Evolutionary conservation across 192 early-diverging fungal species (phyloP).

Genomic region (Haplosporangium gracile): DNA sequence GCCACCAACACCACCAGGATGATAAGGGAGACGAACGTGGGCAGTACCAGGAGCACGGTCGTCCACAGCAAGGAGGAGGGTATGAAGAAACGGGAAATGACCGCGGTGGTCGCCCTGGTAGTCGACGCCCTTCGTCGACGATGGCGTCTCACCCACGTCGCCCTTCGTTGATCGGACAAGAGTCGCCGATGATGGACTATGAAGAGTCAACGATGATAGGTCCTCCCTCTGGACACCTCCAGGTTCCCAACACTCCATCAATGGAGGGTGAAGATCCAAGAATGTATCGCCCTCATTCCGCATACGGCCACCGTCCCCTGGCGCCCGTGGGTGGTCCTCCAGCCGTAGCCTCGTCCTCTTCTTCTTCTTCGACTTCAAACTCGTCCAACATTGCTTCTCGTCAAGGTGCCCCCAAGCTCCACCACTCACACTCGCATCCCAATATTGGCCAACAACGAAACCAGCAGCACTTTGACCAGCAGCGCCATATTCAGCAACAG

Average conservation of each 20-base stretch:
- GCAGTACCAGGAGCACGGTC: not conserved
- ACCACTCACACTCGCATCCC: slow-evolving; percentile 52
- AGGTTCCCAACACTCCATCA: slow-evolving; percentile 32
- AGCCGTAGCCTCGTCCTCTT: not conserved
- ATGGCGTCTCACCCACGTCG: not conserved
- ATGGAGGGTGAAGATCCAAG: slow-evolving; percentile 21
- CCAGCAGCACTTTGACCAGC: slow-evolving; percentile 53
- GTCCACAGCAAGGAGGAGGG: slow-evolving; percentile 3
- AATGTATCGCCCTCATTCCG: slow-evolving; percentile 8
- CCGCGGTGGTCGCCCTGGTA: slow-evolving; percentile 17
- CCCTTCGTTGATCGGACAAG: slow-evolving; percentile 4
- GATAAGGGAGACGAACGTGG: not conserved
- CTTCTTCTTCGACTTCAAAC: slow-evolving; percentile 8
- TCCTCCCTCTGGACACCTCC: slow-evolving; percentile 10
- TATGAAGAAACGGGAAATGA: slow-evolving; percentile 43
- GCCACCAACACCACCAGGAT: not conserved
- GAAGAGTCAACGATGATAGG: slow-evolving; percentile 27
- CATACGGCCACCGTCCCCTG: slow-evolving; percentile 6
- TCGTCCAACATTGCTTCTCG: slow-evolving; percentile 1
- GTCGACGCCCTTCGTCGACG: too few relatives aligned
- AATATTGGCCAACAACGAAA: slow-evolving; percentile 47
- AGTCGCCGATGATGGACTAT: slow-evolving; percentile 40
- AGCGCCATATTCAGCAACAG: slow-evolving; percentile 18
- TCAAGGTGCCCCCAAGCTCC: slow-evolving; percentile 29
- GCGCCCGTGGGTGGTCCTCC: not conserved